Evolutionary conservation across 2,329 filamentous ascomycete species (phyloP).

Genomic region (Elsinoe australis): DNA sequence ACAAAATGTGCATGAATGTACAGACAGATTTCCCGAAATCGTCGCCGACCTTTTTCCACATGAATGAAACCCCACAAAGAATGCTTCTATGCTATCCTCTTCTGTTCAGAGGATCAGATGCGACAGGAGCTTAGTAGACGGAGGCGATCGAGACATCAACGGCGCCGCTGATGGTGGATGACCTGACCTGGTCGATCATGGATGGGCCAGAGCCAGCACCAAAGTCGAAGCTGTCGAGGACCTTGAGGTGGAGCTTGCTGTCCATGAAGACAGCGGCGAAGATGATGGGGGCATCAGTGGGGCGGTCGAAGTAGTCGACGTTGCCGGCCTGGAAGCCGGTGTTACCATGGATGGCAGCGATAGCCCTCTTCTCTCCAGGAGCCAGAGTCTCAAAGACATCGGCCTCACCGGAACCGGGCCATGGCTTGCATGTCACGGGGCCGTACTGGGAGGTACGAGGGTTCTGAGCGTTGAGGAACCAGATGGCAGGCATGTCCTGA

Average conservation of each 20-base stretch:
- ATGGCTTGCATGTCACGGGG: slow-evolving; percentile 59
- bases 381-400: slow-evolving; percentile 67
- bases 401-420: slow-evolving; percentile 66
- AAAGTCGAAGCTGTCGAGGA: slow-evolving; percentile 36
- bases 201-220: slow-evolving; percentile 29
- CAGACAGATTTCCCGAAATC: neutral
- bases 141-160: slow-evolving; percentile 35
- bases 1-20: slow-evolving; percentile 9
- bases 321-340: slow-evolving; percentile 50
- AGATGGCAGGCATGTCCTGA: slow-evolving; percentile 59
- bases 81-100: too few species aligned
- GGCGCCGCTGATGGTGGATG: slow-evolving; percentile 29
- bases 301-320: slow-evolving; percentile 65
- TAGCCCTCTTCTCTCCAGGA: slow-evolving; percentile 57
- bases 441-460: slow-evolving; percentile 63
- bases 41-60: too few species aligned
- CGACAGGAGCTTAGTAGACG: slow-evolving; percentile 4
- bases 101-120: neutral
- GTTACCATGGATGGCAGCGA: slow-evolving; percentile 61
- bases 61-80: too few species aligned
- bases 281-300: slow-evolving; percentile 49
- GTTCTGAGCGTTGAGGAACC: slow-evolving; percentile 67
- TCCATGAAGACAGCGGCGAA: slow-evolving; percentile 57
- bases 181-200: slow-evolving; percentile 30
- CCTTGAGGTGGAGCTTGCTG: slow-evolving; percentile 51